Conservation (phyloP, 345 rosid genomes). For the Dimocarpus longan region DNA sequence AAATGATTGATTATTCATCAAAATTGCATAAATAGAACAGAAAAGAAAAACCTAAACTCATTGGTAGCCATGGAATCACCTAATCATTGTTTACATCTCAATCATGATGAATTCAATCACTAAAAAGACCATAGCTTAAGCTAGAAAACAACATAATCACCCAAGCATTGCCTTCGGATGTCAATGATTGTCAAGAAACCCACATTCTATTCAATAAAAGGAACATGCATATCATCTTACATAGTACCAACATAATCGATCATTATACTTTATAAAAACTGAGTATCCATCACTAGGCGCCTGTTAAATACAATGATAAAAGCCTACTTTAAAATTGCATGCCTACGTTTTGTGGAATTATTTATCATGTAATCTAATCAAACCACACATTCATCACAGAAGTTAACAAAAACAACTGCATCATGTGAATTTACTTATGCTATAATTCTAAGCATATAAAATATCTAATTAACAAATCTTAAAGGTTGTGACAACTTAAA, state of each 20-base stretch:
- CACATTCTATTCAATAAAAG: neutral
- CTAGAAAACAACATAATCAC: neutral
- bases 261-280: neutral
- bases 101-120: neutral
- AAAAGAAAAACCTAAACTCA: neutral
- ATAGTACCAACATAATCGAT: neutral
- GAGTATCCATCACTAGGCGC: slow-evolving; percentile 6
- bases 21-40: neutral
- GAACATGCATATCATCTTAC: neutral
- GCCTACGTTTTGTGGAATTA: neutral
- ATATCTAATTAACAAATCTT: neutral
- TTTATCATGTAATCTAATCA: neutral
- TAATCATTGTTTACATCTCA: slow-evolving; percentile 6
- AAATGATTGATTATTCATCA: slow-evolving; percentile 6
- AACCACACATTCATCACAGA: neutral
- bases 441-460: slow-evolving; percentile 9
- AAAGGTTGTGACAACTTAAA: neutral
- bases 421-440: neutral
- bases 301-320: neutral
- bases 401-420: neutral
- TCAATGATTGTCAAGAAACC: neutral
- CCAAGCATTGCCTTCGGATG: neutral
- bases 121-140: neutral
- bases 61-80: neutral
- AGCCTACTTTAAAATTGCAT: neutral